Percentiles rank a stretch among this genome's conserved stretches.
Evolutionary conservation across 169 alveolate species (phyloP).

Genomic region (Cryptosporidium canis): DNA sequence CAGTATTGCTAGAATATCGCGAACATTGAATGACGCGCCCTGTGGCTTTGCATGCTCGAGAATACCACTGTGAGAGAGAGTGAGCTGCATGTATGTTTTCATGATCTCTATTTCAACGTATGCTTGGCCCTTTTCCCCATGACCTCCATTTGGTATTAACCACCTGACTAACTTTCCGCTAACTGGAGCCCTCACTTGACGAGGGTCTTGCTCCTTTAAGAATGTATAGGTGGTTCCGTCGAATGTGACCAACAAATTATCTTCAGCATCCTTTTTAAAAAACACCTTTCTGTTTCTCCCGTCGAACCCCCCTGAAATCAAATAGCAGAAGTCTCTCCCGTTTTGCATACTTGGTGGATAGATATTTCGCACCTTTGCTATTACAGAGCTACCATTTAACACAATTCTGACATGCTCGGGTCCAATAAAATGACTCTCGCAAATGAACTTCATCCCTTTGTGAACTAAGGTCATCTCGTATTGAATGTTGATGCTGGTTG

Average conservation of each 20-base stretch:
- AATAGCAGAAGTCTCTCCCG: slow-evolving; percentile 68
- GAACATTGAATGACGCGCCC: slow-evolving; percentile 80
- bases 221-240: slow-evolving; percentile 77
- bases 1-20: slow-evolving; percentile 78
- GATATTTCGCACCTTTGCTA: slow-evolving; percentile 71
- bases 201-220: slow-evolving; percentile 75
- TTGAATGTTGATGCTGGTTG: slow-evolving; percentile 65
- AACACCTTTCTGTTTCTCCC: slow-evolving; percentile 74
- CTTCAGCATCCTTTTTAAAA: slow-evolving; percentile 74
- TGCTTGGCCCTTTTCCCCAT: slow-evolving; percentile 79
- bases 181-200: slow-evolving; percentile 73
- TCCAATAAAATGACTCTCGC: slow-evolving; percentile 73
- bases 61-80: slow-evolving; percentile 80
- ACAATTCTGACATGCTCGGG: slow-evolving; percentile 70
- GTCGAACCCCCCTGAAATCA: slow-evolving; percentile 77
- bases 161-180: slow-evolving; percentile 79
- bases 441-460: slow-evolving; percentile 66
- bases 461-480: slow-evolving; percentile 72
- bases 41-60: slow-evolving; percentile 80
- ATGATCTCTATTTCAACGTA: slow-evolving; percentile 85
- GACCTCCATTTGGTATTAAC: slow-evolving; percentile 79
- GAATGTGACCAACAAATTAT: slow-evolving; percentile 75
- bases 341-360: slow-evolving; percentile 60
- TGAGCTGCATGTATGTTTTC: slow-evolving; percentile 84
- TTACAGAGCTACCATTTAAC: slow-evolving; percentile 71